These are phyloP conservation scores for Clavispora fructus DNA, from an alignment of 805 yeast species.

Conservation along the genomic window DNA sequence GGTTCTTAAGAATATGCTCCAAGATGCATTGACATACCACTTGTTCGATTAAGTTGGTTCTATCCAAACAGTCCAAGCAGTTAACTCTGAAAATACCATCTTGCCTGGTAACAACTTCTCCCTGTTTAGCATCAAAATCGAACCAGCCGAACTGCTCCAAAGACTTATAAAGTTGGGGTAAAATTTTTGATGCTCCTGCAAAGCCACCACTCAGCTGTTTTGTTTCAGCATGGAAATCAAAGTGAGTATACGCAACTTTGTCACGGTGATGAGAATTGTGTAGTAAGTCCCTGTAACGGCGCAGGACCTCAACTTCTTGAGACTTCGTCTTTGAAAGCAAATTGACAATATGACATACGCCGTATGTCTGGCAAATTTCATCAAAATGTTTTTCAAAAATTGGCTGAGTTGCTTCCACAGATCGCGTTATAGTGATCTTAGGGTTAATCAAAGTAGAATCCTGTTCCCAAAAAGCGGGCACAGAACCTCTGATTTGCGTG, in stretches of 20 bases:
- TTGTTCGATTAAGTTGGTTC: conserved; percentile 88
- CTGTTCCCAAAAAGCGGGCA: conserved; percentile 98
- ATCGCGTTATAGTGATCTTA: conserved; percentile 82
- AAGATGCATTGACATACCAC: conserved; percentile 72
- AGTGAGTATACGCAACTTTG: conserved; percentile 57
- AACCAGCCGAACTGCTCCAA: conserved; percentile 79
- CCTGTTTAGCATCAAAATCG: conserved; percentile 55
- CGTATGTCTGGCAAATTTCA: conserved; percentile 65
- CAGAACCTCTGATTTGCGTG: conserved; percentile 90
- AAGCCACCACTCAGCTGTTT: conserved; percentile 73
- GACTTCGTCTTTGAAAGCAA: conserved; percentile 69
- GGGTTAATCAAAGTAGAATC: conserved; percentile 89
- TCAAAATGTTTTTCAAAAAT: conserved; percentile 80
- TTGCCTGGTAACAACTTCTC: conserved; percentile 65
- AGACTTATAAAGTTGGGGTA: conserved; percentile 59
- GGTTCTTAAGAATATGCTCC: conserved; percentile 24
- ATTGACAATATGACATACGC: conserved; percentile 86
- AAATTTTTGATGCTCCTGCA: conserved; percentile 68
- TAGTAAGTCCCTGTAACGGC: conserved; percentile 60
- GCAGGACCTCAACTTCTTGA: conserved; percentile 68
- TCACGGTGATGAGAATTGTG: conserved; percentile 21
- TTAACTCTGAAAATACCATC: conserved; percentile 89
- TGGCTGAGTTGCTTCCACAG: conserved; percentile 89
- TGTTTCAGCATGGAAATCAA: conserved; percentile 93
- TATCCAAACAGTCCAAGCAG: conserved; percentile 89